Evolutionary conservation across 1,284 basidiomycete genomes (phyloP).

Genomic region (Ganoderma sp.): DNA sequence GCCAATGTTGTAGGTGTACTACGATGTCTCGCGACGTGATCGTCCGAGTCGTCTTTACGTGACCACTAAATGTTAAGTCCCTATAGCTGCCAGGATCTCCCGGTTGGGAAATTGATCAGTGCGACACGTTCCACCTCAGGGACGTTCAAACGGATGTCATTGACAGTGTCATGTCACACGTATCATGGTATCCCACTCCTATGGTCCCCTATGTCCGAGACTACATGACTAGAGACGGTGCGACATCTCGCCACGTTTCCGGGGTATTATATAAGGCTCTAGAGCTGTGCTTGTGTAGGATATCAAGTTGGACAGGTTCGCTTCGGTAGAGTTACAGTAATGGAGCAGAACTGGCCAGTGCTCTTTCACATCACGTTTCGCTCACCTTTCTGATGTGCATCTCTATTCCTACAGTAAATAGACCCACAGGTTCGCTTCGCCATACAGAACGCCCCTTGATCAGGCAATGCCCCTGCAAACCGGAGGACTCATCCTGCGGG

Average conservation of each 20-base stretch:
- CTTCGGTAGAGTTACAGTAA: background rate
- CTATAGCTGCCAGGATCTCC: too few species aligned
- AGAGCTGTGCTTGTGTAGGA: background rate
- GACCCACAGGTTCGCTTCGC: background rate
- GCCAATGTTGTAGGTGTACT: too few species aligned
- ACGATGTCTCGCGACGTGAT: too few species aligned
- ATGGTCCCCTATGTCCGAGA: background rate
- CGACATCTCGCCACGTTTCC: background rate
- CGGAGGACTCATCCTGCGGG: background rate
- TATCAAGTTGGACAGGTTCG: too few species aligned
- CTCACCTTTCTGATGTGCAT: background rate
- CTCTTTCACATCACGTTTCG: background rate
- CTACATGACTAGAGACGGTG: background rate
- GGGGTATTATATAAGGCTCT: background rate
- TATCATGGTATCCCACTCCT: background rate
- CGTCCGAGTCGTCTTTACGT: too few species aligned
- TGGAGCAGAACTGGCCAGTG: conserved; percentile 9
- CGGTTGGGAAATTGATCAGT: too few species aligned
- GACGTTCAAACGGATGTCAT: too few species aligned
- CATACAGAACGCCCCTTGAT: background rate
- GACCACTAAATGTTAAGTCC: too few species aligned
- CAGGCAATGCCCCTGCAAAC: too few species aligned
- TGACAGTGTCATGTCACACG: too few species aligned
- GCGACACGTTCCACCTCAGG: too few species aligned
- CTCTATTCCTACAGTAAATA: background rate